Percentiles rank a stretch among this genome's conserved stretches.
These are phyloP conservation scores for Trametes maxima DNA, from an alignment of 768 basidiomycete genomes.

Conservation along the genomic window DNA sequence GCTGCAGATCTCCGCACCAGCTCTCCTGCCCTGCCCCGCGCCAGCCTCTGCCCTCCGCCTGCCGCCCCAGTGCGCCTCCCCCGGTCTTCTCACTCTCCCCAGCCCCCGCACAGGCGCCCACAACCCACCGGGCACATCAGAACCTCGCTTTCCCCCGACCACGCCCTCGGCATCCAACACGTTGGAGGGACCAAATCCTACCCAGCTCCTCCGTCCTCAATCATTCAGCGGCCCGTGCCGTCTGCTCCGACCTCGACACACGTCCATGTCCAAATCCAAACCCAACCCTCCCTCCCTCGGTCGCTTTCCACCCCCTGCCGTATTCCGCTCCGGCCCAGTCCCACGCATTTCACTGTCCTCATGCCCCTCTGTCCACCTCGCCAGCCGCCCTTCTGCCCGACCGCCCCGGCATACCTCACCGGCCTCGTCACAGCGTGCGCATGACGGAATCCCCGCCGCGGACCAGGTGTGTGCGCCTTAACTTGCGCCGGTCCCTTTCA, in stretches of 20 bases:
- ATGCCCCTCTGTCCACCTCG: neutral
- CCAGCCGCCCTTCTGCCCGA: constrained; percentile 2
- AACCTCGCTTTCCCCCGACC: constrained; percentile 17
- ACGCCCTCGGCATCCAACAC: constrained; percentile 23
- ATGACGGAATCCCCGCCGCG: constrained; percentile 1
- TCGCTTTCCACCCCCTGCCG: neutral
- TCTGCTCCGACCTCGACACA: neutral
- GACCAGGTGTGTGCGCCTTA: neutral
- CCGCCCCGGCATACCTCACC: neutral
- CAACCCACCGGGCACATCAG: constrained; percentile 16
- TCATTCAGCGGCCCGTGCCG: constrained; percentile 9
- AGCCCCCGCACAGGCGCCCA: constrained; percentile 2
- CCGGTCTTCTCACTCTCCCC: constrained; percentile 15
- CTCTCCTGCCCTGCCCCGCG: neutral
- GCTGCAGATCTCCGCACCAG: constrained; percentile 12
- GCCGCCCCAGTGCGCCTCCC: neutral
- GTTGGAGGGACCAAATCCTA: constrained; percentile 12
- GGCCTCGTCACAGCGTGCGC: neutral
- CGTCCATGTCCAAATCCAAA: too few species aligned
- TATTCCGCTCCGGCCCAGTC: neutral
- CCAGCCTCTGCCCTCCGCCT: neutral
- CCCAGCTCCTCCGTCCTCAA: neutral
- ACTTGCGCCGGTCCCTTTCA: neutral
- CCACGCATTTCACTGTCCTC: neutral
- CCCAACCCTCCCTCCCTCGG: neutral